Evolutionary conservation across 345 rosid genomes (phyloP), one percentile per base, ranked within the genome.

Genomic region (Citrus trifoliata): DNA sequence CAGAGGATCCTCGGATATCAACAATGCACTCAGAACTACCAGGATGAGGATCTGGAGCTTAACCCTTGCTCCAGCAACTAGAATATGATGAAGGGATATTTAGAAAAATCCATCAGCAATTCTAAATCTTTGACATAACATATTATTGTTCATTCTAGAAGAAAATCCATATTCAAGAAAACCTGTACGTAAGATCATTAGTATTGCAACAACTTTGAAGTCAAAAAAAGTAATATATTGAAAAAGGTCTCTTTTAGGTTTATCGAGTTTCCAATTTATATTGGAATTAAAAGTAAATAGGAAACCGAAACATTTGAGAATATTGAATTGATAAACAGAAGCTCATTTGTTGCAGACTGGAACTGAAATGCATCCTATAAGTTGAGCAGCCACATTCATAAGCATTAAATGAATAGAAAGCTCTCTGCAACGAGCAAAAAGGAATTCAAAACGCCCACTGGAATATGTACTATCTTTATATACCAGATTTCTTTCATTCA

Each of bases 21-120:
- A 65, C 53, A 9, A 76, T 33, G 40, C 56, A 66, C 69, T 87
- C 82, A 10, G 79, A 30, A 55, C 81, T 81, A 69, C 81, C 85
- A 37, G 78, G 70, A 12, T 69, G 74, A 67, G 78, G 79, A 76
- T 85, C 85, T 77, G 85, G 46, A 79, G 77, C 81, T 79, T 80
- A 75, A 82, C n/a, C 81, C 87, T 84, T n/a, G 71, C 65, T 30
- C 86, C 85, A 70, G 72, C 40, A 68, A 70, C 80, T 87, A 70
- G 69, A 62, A 62, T 51, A 32, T 18, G 33, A 56, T 22, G 24
- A 22, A 28, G 51, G 6, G 46, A 63, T 25, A 69, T 51, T 70
- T 55, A 71, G 65, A 16, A 78, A 53, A 53, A 13, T 58, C 46
- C 24, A 51, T 71, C 66, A 28, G 30, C 59, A 68, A 40, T 38